A percentile compares a stretch with the other conserved stretches of the same genome.
These are phyloP conservation scores for Colletotrichum higginsianum DNA, from an alignment of 2,329 filamentous ascomycete genomes.

Conservation along the genomic window DNA sequence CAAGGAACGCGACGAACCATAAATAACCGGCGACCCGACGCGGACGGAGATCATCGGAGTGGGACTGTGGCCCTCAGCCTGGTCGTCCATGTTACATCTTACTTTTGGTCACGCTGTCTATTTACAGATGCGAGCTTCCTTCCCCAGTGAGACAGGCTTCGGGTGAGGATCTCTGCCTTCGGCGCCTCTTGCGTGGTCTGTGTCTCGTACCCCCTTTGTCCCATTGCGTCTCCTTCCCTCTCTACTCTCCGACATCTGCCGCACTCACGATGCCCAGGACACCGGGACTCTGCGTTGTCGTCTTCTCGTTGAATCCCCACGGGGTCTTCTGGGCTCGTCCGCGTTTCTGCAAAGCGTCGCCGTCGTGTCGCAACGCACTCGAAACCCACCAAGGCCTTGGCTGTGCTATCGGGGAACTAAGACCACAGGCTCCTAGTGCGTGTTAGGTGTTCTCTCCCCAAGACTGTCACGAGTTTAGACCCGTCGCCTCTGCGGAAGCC, in stretches of 20 bases:
- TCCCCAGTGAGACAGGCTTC: background rate
- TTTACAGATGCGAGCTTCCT: background rate
- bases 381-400: conserved; percentile 28
- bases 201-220: too few species aligned
- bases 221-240: background rate
- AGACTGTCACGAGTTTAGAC: too few species aligned
- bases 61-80: background rate
- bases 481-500: background rate
- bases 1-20: background rate
- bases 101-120: background rate
- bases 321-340: background rate
- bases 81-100: background rate
- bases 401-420: background rate
- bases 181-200: background rate
- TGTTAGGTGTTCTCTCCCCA: too few species aligned
- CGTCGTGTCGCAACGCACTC: conserved; percentile 26
- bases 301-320: conserved; percentile 4
- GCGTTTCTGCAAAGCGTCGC: conserved; percentile 11
- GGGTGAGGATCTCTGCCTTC: background rate
- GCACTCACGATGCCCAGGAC: background rate
- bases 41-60: background rate
- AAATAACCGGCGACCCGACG: background rate
- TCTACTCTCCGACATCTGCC: background rate
- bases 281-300: background rate
- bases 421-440: background rate